Evolutionary conservation across 106 monocot genomes (phyloP).

Genomic region (Dendrobium nobile): DNA sequence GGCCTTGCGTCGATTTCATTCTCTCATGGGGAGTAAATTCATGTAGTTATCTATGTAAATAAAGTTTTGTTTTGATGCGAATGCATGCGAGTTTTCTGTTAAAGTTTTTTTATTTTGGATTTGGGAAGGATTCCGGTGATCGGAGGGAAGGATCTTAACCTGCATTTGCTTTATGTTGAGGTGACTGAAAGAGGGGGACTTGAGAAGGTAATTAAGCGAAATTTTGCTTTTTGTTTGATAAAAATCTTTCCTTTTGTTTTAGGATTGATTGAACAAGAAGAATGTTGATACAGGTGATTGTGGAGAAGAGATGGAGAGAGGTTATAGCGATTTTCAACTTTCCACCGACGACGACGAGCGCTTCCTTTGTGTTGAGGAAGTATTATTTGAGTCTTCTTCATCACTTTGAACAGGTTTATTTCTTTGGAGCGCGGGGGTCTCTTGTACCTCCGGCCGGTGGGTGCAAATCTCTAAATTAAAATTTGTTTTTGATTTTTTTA

Average conservation of each 20-base stretch:
- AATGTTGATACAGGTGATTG: conserved; percentile 37
- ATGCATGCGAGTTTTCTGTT: conserved; percentile 2
- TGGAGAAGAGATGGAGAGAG: conserved; percentile 74
- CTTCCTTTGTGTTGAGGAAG: conserved; percentile 80
- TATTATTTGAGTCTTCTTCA: conserved; percentile 78
- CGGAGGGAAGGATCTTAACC: conserved; percentile 82
- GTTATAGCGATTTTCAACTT: conserved; percentile 69
- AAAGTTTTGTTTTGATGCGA: not conserved
- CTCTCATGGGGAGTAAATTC: conserved; percentile 61
- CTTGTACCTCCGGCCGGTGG: conserved; percentile 52
- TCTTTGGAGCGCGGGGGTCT: conserved; percentile 44
- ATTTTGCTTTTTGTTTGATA: too few species aligned
- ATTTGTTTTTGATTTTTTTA: not conserved
- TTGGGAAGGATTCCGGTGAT: conserved; percentile 69
- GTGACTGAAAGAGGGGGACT: conserved; percentile 75
- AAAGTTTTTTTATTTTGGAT: not conserved
- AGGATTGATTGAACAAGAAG: too few species aligned
- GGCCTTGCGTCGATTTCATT: conserved; percentile 54
- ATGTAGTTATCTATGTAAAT: conserved; percentile 30
- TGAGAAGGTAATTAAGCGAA: conserved; percentile 41
- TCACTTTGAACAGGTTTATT: conserved; percentile 82
- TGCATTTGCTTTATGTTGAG: conserved; percentile 66
- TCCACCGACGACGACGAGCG: conserved; percentile 81
- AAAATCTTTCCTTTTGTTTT: too few species aligned
- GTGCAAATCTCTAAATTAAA: not conserved